Evolutionary conservation across 73 alveolate species (phyloP), one percentile per base, ranked within the genome.

Genomic region (Paramecium caudatum): DNA sequence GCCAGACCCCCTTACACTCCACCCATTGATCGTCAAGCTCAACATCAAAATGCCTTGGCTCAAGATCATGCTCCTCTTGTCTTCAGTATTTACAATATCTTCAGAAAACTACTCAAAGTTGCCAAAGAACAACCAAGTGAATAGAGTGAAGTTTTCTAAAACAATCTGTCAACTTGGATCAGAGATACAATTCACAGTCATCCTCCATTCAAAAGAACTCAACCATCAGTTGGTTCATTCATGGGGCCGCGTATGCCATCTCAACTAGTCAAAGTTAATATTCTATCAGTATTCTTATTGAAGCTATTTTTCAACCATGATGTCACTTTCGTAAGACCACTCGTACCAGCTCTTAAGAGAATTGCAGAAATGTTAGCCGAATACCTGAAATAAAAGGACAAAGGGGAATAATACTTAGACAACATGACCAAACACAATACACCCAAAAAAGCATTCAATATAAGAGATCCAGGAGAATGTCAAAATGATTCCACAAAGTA

Each of bases 221-320:
- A 19, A 41, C 47, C n/a, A 39, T 2, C 10, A n/a, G 37, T n/a
- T n/a, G 21, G 7, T 7, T 41, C 13, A 43, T 74, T n/a, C 19
- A 68, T 68, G 84, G 61, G 50, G 30, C n/a, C 80, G 15, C 23
- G 80, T 1, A 1, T 55, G 12, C 17, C 25, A 0, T 13, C 15
- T 3, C 4, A 74, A 45, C 3, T 17, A 10, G 8, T 45, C 1
- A 74, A 43, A 21, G 62, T 74, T 12, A 41, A 74, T 43, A 74
- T 45, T 5, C n/a, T 74, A 21, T 37, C 69, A 3, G 32, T 74
- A 15, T 45, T 41, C 15, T 45, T 74, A 4, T 16, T 74, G 12
- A 74, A 74, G 21, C 55, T 74, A 15, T 74, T 74, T 30, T 74
- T 74, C 12, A 45, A 74, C 43, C 32, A 74, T 45, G 88, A 74